Percentiles rank a stretch among this genome's conserved stretches.
phyloP scores from a whole-genome alignment of 148 eudicot species.

The Euryodendron excelsum region DNA sequence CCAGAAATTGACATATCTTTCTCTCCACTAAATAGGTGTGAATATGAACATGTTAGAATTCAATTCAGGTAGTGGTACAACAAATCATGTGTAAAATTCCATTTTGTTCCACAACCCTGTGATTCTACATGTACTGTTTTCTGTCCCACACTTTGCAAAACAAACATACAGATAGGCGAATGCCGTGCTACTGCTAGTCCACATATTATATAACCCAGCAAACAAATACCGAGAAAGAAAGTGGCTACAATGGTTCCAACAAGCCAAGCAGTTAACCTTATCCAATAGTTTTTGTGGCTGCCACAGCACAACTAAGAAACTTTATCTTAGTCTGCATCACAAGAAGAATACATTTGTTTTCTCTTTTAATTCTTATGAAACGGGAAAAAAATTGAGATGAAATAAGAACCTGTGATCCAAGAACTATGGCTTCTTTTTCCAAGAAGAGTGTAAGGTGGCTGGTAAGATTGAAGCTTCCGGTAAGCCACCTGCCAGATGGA shows the following conservation, averaged over 20 bases:
- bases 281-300: background rate
- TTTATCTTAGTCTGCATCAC: background rate
- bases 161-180: no score
- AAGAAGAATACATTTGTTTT: background rate
- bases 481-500: conserved; percentile 62
- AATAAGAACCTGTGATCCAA: conserved; percentile 47
- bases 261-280: no score
- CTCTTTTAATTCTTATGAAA: background rate
- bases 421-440: conserved; percentile 49
- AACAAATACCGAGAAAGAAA: no score
- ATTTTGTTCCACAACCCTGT: background rate
- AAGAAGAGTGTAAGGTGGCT: conserved; percentile 62
- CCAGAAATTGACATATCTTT: background rate
- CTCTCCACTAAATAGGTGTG: background rate
- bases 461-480: conserved; percentile 57
- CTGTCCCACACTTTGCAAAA: no score
- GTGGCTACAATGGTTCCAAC: no score
- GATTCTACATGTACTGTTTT: background rate
- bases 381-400: background rate
- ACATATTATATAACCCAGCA: no score
- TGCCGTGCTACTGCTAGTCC: no score
- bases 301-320: background rate
- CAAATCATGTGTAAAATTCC: background rate
- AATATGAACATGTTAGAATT: background rate
- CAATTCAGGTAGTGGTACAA: background rate